Evolutionary conservation across 2,329 filamentous ascomycete species (phyloP).

Genomic region (Byssoonygena ceratinophila): DNA sequence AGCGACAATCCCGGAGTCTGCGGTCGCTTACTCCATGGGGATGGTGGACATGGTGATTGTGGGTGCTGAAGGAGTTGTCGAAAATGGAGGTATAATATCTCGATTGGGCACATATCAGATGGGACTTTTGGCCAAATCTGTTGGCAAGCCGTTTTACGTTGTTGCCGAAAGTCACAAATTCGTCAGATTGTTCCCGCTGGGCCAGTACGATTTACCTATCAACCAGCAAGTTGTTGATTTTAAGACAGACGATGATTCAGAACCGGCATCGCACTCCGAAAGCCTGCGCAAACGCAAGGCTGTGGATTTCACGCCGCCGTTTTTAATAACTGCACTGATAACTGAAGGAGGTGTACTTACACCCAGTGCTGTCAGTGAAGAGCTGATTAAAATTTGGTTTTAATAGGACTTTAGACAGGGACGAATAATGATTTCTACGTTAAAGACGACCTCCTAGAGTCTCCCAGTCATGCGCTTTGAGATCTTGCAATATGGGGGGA

Average conservation of each 20-base stretch:
- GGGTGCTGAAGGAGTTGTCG: conserved; percentile 72
- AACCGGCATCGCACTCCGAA: background rate
- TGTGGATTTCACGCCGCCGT: conserved; percentile 46
- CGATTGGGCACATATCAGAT: conserved; percentile 80
- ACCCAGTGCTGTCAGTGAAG: conserved; percentile 55
- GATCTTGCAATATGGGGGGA: no score
- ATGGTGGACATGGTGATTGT: conserved; percentile 60
- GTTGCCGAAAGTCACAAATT: conserved; percentile 97
- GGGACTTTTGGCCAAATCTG: conserved; percentile 63
- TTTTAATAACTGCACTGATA: conserved; percentile 54
- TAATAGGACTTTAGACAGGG: conserved; percentile 19
- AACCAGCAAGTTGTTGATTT: conserved; percentile 70
- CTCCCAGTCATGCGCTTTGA: no score
- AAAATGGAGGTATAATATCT: conserved; percentile 87
- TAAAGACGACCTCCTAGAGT: no score
- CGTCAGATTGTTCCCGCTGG: conserved; percentile 71
- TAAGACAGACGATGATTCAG: conserved; percentile 43
- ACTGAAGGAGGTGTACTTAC: conserved; percentile 55
- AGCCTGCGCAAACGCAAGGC: conserved; percentile 18
- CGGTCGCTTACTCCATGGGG: conserved; percentile 67
- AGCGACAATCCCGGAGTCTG: conserved; percentile 64
- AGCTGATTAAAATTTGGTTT: conserved; percentile 54
- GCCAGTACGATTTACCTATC: conserved; percentile 70
- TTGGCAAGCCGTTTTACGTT: conserved; percentile 73
- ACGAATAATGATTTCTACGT: background rate